Conservation (phyloP, 2,329 filamentous ascomycete genomes). For the Aspergillus latus region DNA sequence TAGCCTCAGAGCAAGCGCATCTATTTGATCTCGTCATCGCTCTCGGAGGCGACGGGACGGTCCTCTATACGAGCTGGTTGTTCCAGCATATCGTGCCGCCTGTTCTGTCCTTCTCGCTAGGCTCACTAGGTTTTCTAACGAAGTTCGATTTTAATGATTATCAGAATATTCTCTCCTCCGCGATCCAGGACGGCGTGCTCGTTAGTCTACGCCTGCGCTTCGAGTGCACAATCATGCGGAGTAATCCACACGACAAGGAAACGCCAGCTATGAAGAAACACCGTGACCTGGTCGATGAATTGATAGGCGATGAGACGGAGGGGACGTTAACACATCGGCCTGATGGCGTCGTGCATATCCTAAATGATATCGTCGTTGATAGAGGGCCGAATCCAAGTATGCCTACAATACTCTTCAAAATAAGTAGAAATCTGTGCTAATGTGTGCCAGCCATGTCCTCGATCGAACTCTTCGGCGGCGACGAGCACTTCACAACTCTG, state of each 20-base stretch:
- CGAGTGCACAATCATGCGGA: slow-evolving; percentile 89
- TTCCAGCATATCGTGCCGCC: slow-evolving; percentile 95
- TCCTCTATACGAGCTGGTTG: slow-evolving; percentile 92
- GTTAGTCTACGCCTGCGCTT: slow-evolving; percentile 86
- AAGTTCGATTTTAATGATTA: slow-evolving; percentile 90
- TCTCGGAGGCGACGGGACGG: slow-evolving; percentile 92
- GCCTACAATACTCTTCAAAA: slow-evolving; percentile 33
- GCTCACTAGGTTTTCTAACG: slow-evolving; percentile 90
- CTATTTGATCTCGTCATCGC: slow-evolving; percentile 93
- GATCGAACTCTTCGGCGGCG: slow-evolving; percentile 89
- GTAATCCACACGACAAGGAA: slow-evolving; percentile 36
- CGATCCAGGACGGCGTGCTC: slow-evolving; percentile 80
- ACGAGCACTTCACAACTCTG: slow-evolving; percentile 92
- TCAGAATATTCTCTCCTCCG: slow-evolving; percentile 64
- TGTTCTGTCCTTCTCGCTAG: slow-evolving; percentile 85
- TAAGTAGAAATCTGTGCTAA: too few species aligned
- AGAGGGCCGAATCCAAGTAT: slow-evolving; percentile 87
- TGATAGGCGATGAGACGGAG: slow-evolving; percentile 82
- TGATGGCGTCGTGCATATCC: slow-evolving; percentile 80
- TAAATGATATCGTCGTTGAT: slow-evolving; percentile 97
- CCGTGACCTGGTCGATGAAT: slow-evolving; percentile 80
- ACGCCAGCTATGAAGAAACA: slow-evolving; percentile 35
- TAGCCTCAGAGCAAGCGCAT: slow-evolving; percentile 76
- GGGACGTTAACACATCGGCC: slow-evolving; percentile 82
- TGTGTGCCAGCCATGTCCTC: slow-evolving; percentile 72